A percentile compares a stretch with the other conserved stretches of the same genome.
Evolutionary conservation across 2,329 filamentous ascomycete species (phyloP).

Genomic region (Mycosphaerella arachidis): DNA sequence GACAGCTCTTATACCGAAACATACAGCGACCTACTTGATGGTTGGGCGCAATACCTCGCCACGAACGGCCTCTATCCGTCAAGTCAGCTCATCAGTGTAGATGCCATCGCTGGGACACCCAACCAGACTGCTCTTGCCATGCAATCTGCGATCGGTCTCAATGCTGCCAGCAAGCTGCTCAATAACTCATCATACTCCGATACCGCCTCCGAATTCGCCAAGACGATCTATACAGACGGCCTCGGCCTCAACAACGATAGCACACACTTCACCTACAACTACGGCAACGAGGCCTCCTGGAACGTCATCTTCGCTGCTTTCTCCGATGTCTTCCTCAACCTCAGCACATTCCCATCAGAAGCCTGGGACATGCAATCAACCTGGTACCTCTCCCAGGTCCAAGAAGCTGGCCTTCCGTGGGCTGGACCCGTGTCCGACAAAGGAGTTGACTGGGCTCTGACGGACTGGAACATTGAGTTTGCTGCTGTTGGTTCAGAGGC

Average conservation of each 20-base stretch:
- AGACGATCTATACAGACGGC: conserved; percentile 20
- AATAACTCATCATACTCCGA: conserved; percentile 44
- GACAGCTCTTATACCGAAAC: conserved; percentile 46
- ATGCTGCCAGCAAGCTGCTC: conserved; percentile 39
- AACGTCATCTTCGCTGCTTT: conserved; percentile 51
- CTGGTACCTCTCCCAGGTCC: conserved; percentile 22
- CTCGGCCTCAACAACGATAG: conserved; percentile 26
- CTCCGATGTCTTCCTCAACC: conserved; percentile 44
- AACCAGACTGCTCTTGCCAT: conserved; percentile 38
- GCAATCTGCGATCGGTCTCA: conserved; percentile 33
- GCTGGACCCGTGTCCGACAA: conserved; percentile 19
- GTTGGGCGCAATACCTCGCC: conserved; percentile 52
- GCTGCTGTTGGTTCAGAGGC: conserved; percentile 18
- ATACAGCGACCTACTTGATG: conserved; percentile 49
- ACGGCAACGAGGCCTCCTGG: conserved; percentile 33
- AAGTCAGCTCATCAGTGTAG: conserved; percentile 54
- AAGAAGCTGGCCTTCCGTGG: conserved; percentile 20
- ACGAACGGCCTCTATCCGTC: conserved; percentile 50
- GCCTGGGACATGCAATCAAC: conserved; percentile 23
- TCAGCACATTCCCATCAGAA: conserved; percentile 36
- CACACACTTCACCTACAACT: conserved; percentile 44
- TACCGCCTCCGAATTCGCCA: conserved; percentile 16
- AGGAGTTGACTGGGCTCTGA: conserved; percentile 24
- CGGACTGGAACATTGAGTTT: conserved; percentile 27
- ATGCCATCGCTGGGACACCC: conserved; percentile 52